These are phyloP conservation scores for Balansia obtecta DNA, from an alignment of 2,329 filamentous ascomycete genomes.

Conservation along the genomic window DNA sequence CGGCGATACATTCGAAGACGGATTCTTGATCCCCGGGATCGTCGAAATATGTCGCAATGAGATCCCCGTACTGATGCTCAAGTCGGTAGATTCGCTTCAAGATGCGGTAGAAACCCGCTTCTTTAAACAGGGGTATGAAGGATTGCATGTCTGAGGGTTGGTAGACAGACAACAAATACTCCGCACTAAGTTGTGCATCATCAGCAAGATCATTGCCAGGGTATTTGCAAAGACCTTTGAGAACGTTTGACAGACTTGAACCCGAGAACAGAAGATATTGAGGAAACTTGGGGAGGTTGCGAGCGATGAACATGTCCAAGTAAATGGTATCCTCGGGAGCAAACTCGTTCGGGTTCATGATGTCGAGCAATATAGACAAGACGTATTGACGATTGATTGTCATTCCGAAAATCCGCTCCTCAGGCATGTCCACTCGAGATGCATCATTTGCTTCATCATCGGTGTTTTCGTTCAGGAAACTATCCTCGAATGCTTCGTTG, in stretches of 20 bases:
- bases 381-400: conserved; percentile 87
- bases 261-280: conserved; percentile 89
- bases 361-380: conserved; percentile 77
- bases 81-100: conserved; percentile 76
- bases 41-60: conserved; percentile 73
- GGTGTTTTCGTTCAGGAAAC: conserved; percentile 73
- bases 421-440: conserved; percentile 38
- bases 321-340: conserved; percentile 76
- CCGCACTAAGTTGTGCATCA: conserved; percentile 91
- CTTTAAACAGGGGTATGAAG: conserved; percentile 65
- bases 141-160: conserved; percentile 70
- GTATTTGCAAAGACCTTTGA: conserved; percentile 74
- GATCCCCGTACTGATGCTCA: conserved; percentile 66
- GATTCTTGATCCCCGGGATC: conserved; percentile 64
- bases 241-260: conserved; percentile 67
- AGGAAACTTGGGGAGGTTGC: conserved; percentile 91
- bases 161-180: conserved; percentile 89
- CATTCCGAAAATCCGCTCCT: conserved; percentile 54
- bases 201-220: conserved; percentile 71
- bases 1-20: conserved; percentile 68
- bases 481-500: conserved; percentile 94
- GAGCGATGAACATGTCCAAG: conserved; percentile 95
- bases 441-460: conserved; percentile 46
- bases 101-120: conserved; percentile 80
- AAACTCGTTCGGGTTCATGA: conserved; percentile 73